These are phyloP conservation scores for Aspergillus ruber DNA, from an alignment of 2,329 filamentous ascomycete genomes.

Conservation along the genomic window DNA sequence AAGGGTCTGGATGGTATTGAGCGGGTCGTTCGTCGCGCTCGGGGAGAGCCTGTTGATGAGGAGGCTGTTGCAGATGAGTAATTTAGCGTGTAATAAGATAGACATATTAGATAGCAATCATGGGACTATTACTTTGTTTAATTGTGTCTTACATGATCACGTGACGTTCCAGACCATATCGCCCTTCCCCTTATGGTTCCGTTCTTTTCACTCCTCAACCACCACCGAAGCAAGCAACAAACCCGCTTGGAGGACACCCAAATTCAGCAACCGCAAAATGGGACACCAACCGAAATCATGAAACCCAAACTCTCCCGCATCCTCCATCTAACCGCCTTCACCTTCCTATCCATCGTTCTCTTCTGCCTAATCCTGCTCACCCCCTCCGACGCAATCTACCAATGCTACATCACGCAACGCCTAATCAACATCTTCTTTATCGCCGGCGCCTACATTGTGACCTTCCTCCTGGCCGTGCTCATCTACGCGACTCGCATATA, in stretches of 20 bases:
- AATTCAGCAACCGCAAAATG: slow-evolving; percentile 9
- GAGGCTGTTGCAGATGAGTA: slow-evolving; percentile 29
- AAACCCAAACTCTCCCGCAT: slow-evolving; percentile 59
- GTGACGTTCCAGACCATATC: slow-evolving; percentile 1
- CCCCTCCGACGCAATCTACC: slow-evolving; percentile 72
- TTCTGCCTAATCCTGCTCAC: slow-evolving; percentile 69
- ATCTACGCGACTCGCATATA: slow-evolving; percentile 82
- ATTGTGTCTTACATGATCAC: neutral
- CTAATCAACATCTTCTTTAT: slow-evolving; percentile 80
- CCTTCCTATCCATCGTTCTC: slow-evolving; percentile 66
- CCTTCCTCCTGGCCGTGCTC: slow-evolving; percentile 62
- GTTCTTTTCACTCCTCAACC: neutral
- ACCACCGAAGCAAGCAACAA: neutral
- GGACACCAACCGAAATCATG: slow-evolving; percentile 21
- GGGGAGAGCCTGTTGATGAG: slow-evolving; percentile 30
- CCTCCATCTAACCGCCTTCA: slow-evolving; percentile 74
- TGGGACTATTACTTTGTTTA: neutral
- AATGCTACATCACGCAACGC: slow-evolving; percentile 61
- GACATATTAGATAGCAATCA: neutral
- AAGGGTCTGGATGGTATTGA: slow-evolving; percentile 79
- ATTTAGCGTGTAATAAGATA: slow-evolving; percentile 11
- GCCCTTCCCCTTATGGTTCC: too few relatives aligned
- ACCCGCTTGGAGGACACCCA: neutral
- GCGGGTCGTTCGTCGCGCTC: slow-evolving; percentile 57
- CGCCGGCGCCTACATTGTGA: slow-evolving; percentile 66